Evolutionary conservation across 176 grass and related monocot species (phyloP), one percentile per base, ranked within the genome.

Genomic region (Oryza brachyantha): DNA sequence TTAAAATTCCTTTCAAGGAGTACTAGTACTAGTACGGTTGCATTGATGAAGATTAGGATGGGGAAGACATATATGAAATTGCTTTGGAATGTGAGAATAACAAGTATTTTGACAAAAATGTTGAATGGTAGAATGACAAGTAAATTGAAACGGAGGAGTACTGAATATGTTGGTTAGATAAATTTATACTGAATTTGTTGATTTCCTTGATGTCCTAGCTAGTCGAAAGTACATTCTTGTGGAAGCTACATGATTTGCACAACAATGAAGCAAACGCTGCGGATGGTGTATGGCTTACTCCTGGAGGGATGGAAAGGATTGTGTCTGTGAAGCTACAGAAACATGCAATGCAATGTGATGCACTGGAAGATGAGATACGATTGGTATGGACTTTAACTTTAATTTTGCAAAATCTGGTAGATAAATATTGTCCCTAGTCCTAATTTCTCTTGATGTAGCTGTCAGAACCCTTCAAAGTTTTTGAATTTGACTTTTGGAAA

Each of bases 401-500:
- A 42, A 10, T 37, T 81, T 61, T 57, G 32, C 43, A 50, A 67
- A 12, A 45, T 75, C 45, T 69, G 4, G 25, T 67, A 52, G 24
- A 63, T 69, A 84, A 76, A n/a, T 71, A 19, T 19, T 85, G 24
- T 85, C 76, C 25, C n/a, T 74, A 31, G 14, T 82, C 64, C 81
- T 92, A 83, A 84, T 66, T 10, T 57, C 41, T 81, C 80, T 79
- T 77, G 62, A 69, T 91, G 35, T 77, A 97, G 94, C 81, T 97
- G 80, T 97, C 94, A 86, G 94, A 94, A 83, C 91, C 94, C 41
- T 97, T 97, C 91, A 92, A 92, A 88, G 79, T 94, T 79, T 97
- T 97, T 94, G 94, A 94, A 84, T 92, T 94, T 79, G 94, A 97
- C 80, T 97, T 97, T 86, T 92, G 68, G 77, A 88, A 88, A 89